phyloP scores from a whole-genome alignment of 2,329 filamentous ascomycete genomes.

The Arthrobotrys musiformis region DNA sequence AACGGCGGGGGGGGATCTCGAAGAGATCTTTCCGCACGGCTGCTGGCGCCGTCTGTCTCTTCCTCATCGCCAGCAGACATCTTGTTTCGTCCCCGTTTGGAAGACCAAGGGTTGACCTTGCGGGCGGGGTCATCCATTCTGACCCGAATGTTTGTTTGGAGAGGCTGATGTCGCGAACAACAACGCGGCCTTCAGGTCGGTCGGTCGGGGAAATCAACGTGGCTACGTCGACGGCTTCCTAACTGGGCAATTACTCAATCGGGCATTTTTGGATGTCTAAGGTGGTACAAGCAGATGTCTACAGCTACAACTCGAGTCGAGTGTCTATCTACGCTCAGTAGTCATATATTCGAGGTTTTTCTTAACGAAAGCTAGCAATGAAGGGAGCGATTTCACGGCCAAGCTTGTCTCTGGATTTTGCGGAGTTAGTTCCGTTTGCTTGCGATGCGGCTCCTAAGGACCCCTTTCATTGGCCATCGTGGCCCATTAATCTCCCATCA shows the following conservation, averaged over 20 bases:
- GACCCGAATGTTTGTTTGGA: neutral
- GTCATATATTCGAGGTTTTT: neutral
- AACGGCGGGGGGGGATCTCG: neutral
- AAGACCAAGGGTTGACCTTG: conserved; percentile 2
- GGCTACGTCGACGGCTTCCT: neutral
- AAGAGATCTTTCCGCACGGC: conserved; percentile 9
- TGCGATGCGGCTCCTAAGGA: conserved; percentile 26
- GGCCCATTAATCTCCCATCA: neutral
- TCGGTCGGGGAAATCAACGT: neutral
- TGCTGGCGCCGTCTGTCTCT: conserved; percentile 18
- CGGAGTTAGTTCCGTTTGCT: neutral
- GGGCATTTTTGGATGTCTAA: neutral
- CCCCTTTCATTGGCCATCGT: neutral
- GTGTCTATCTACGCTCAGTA: neutral
- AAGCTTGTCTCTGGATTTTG: neutral
- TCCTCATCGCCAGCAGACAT: conserved; percentile 14
- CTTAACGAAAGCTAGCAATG: too few species aligned
- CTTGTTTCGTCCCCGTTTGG: conserved; percentile 16
- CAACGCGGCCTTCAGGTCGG: conserved; percentile 5
- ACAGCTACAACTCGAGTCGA: neutral
- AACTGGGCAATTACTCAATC: conserved; percentile 8
- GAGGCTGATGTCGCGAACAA: neutral
- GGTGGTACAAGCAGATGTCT: neutral
- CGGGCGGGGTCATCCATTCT: conserved; percentile 30
- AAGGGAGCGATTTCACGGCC: too few species aligned